Evolutionary conservation across 2,329 filamentous ascomycete species (phyloP), one percentile per base, ranked within the genome.

Genomic region (Akanthomyces lecanii): DNA sequence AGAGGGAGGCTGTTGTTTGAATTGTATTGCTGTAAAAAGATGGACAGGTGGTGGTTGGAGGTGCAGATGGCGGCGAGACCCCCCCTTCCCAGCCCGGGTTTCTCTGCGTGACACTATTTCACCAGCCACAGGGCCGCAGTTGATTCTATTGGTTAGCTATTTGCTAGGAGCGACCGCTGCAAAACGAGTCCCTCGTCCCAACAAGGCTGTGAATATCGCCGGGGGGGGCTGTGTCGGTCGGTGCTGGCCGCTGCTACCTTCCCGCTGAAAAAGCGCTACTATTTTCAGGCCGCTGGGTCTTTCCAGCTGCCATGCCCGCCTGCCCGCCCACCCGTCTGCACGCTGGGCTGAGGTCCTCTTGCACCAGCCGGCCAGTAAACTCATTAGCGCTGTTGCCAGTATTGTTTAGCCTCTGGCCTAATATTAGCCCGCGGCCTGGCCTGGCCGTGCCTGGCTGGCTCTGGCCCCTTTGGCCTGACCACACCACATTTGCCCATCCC

Each of bases 271-370:
- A 25, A 8, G 33, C 33, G 23, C 48, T 56, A 40, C 54, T 56
- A 56, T 56, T 56, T 53, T 56, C 54, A 56, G 54, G 54, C 54
- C 12, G 40, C 54, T 56, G 45, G 45, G 45, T 47, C 45, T 23
- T 36, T 36, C 33, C 33, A 36, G 33, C 33, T 36, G 33, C 33
- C 8, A 36, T 36, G 33, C 33, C 33, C 33, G 33, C 33, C 28
- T 2, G 28, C 28, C 28, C 28, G 33, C 33, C 33, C 33, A 7
- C 8, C 33, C 33, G 33, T 11, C 33, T 36, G 33, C 33, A 36
- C 33, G 33, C 33, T 11, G 7, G 33, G 33, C 33, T 36, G 33
- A 36, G 33, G 33, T 8, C 14, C 47, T 48, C 21, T 48, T 48
- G 47, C 47, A 48, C 47, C 47, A 48, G 33, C 10, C 10, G 33